Percentiles rank a stretch among this genome's conserved stretches.
These are phyloP conservation scores for Rubroboletus satanas DNA, from an alignment of 768 basidiomycete genomes.

Conservation along the genomic window DNA sequence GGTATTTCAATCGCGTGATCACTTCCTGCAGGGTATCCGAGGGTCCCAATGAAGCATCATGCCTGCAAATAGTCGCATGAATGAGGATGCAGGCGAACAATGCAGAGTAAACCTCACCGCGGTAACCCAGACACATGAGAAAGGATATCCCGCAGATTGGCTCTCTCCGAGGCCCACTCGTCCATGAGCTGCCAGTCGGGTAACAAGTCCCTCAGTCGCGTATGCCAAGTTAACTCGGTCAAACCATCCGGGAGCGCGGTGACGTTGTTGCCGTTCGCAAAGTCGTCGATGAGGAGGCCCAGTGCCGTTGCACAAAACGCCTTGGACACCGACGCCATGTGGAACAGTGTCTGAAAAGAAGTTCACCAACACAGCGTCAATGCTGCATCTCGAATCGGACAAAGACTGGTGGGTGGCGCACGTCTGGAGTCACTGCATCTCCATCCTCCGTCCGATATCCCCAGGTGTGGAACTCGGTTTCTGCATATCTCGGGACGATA, in stretches of 20 bases:
- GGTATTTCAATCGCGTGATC: slow-evolving; percentile 25
- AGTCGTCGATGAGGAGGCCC: slow-evolving; percentile 25
- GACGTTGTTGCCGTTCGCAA: slow-evolving; percentile 26
- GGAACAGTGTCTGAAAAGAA: slow-evolving; percentile 33
- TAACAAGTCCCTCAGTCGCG: slow-evolving; percentile 35
- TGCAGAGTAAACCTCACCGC: slow-evolving; percentile 19
- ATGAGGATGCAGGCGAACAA: no score
- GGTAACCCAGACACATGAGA: slow-evolving; percentile 28
- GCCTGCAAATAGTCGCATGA: slow-evolving; percentile 17
- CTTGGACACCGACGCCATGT: slow-evolving; percentile 37
- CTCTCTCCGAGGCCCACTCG: slow-evolving; percentile 34
- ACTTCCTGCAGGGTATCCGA: slow-evolving; percentile 25
- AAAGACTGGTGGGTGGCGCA: slow-evolving; percentile 3
- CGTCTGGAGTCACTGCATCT: slow-evolving; percentile 31
- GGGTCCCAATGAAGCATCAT: slow-evolving; percentile 32
- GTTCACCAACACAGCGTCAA: background rate
- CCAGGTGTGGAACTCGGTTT: slow-evolving; percentile 32
- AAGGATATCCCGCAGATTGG: slow-evolving; percentile 32
- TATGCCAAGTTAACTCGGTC: slow-evolving; percentile 34
- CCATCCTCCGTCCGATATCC: slow-evolving; percentile 36
- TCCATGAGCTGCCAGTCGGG: slow-evolving; percentile 43
- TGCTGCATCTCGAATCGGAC: background rate
- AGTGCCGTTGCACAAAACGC: slow-evolving; percentile 38
- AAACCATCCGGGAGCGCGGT: slow-evolving; percentile 33
- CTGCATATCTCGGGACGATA: slow-evolving; percentile 24